Conservation (phyloP, 1,139 yeast genomes). For the Pichia sp. region DNA sequence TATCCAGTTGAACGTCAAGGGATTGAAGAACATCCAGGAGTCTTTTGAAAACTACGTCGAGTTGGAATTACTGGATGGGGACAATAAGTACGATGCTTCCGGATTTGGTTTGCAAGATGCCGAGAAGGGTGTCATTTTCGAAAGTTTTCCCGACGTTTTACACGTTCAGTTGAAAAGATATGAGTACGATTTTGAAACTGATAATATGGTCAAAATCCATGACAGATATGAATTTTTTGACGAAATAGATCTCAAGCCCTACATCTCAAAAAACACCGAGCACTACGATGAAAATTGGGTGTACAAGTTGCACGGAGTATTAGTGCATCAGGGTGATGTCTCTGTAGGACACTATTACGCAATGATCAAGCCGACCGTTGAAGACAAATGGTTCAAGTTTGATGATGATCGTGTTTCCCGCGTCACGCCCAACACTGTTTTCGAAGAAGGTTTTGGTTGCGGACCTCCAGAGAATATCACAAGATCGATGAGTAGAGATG, state of each 20-base stretch:
- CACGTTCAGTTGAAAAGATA: constrained; percentile 91
- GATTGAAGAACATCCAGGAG: constrained; percentile 63
- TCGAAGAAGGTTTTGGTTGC: constrained; percentile 91
- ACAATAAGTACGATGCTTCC: constrained; percentile 91
- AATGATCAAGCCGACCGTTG: constrained; percentile 73
- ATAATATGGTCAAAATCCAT: constrained; percentile 84
- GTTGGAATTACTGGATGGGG: constrained; percentile 87
- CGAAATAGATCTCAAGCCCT: constrained; percentile 74
- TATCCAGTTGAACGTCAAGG: constrained; percentile 89
- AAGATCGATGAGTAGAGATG: constrained; percentile 49
- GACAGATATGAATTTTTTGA: constrained; percentile 91
- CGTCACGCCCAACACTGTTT: constrained; percentile 78
- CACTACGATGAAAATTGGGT: constrained; percentile 58
- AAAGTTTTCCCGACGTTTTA: constrained; percentile 84
- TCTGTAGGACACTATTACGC: constrained; percentile 97
- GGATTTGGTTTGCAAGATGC: constrained; percentile 94
- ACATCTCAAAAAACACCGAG: constrained; percentile 59
- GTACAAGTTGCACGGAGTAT: constrained; percentile 84
- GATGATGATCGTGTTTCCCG: constrained; percentile 94
- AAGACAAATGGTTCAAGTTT: constrained; percentile 80
- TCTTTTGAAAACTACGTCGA: constrained; percentile 86
- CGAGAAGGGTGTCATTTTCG: constrained; percentile 90
- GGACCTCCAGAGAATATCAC: constrained; percentile 50
- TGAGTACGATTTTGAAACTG: constrained; percentile 89
- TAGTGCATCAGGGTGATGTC: constrained; percentile 93